These are phyloP conservation scores for Mycena citricolor DNA, from an alignment of 1,284 basidiomycete species.

Conservation along the genomic window DNA sequence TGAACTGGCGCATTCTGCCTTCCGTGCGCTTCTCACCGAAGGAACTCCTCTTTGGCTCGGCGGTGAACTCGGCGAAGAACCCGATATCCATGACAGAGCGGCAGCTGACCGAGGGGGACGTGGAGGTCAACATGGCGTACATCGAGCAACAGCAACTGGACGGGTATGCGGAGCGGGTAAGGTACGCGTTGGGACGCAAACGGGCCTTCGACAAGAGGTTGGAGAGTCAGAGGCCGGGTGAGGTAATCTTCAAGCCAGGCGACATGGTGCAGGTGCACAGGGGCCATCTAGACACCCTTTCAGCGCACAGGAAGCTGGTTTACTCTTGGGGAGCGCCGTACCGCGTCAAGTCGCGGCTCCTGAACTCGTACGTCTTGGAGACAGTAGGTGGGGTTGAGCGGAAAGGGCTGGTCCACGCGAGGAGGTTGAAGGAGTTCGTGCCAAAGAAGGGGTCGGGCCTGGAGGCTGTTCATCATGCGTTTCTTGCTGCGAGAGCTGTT, in stretches of 20 bases:
- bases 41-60: constrained; percentile 7
- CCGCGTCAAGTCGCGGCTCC: neutral
- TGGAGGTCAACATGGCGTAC: constrained; percentile 28
- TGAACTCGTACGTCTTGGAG: constrained; percentile 14
- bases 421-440: constrained; percentile 5
- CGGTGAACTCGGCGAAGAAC: constrained; percentile 25
- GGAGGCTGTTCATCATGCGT: constrained; percentile 3
- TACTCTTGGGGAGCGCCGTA: constrained; percentile 10
- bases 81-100: neutral
- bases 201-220: constrained; percentile 27
- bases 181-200: constrained; percentile 26
- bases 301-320: constrained; percentile 28
- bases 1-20: constrained; percentile 20
- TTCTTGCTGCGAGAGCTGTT: no score
- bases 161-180: constrained; percentile 26
- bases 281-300: constrained; percentile 27
- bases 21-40: constrained; percentile 24
- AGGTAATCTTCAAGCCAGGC: constrained; percentile 28
- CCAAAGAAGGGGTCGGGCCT: constrained; percentile 1
- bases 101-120: neutral
- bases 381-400: neutral
- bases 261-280: constrained; percentile 33
- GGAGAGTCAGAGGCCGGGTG: constrained; percentile 13
- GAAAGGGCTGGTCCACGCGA: neutral
- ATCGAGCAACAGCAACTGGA: constrained; percentile 31